Conservation (phyloP, 2,329 filamentous ascomycete species). For the Nectriaceae sp. region DNA sequence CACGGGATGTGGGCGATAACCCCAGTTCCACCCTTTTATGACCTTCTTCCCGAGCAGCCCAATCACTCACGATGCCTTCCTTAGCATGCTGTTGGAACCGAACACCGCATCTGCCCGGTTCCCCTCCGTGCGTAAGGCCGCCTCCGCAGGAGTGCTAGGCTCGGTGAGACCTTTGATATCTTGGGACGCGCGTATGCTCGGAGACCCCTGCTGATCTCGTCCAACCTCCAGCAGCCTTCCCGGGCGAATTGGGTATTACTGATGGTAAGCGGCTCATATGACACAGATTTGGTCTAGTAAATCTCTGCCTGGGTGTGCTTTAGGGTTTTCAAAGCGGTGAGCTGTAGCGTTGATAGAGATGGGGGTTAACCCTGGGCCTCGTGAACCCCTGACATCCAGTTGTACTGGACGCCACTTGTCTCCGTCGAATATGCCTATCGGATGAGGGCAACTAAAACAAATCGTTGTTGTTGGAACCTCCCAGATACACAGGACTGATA, state of each 20-base stretch:
- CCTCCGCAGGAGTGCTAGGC: neutral
- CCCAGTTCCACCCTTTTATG: neutral
- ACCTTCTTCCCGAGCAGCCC: neutral
- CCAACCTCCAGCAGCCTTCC: neutral
- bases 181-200: neutral
- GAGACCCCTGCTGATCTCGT: neutral
- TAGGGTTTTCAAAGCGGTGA: neutral
- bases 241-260: neutral
- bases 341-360: neutral
- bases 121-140: neutral
- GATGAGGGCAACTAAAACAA: too few species aligned
- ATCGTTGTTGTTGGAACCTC: too few species aligned
- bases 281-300: neutral
- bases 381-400: neutral
- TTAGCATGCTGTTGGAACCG: neutral
- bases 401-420: too few species aligned
- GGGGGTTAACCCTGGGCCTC: neutral
- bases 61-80: neutral
- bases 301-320: neutral
- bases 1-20: neutral
- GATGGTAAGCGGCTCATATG: neutral
- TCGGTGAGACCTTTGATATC: neutral
- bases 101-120: neutral
- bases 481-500: too few species aligned
- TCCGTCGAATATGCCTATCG: too few species aligned